These are phyloP conservation scores for Penicillium vulpinum DNA, from an alignment of 2,329 filamentous ascomycete species.

Conservation along the genomic window DNA sequence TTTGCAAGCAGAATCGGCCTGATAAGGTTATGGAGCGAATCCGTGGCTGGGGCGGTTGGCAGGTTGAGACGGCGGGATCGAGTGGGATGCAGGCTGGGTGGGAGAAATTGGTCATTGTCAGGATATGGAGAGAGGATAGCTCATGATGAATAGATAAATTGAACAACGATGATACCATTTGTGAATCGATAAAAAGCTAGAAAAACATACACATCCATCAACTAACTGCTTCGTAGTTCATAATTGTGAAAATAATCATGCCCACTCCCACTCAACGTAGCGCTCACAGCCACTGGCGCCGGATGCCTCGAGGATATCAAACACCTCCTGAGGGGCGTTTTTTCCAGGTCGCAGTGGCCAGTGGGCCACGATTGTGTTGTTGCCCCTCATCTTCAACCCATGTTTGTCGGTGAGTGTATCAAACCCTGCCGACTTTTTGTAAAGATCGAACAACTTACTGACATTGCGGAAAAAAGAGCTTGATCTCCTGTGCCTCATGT, in stretches of 20 bases:
- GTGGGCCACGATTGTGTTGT: neutral
- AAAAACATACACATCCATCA: neutral
- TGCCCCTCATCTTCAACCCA: neutral
- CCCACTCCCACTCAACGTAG: neutral
- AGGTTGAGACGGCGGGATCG: slow-evolving; percentile 71
- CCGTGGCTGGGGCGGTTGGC: slow-evolving; percentile 64
- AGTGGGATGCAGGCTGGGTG: slow-evolving; percentile 89
- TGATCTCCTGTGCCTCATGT: neutral
- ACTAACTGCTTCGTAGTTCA: neutral
- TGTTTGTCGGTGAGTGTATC: neutral
- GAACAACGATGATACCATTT: slow-evolving; percentile 3
- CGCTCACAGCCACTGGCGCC: neutral
- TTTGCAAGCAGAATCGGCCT: slow-evolving; percentile 89
- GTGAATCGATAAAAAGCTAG: neutral
- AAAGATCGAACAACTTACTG: neutral
- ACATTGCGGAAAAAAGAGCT: neutral
- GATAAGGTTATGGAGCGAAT: slow-evolving; percentile 68
- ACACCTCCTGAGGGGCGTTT: neutral
- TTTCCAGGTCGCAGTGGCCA: neutral
- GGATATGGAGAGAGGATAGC: slow-evolving; percentile 66
- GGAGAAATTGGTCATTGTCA: slow-evolving; percentile 88
- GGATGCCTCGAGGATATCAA: neutral
- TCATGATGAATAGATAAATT: neutral
- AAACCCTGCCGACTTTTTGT: neutral
- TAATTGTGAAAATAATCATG: neutral